Percentiles rank a stretch among this genome's conserved stretches.
Evolutionary conservation across 2,329 filamentous ascomycete species (phyloP).

Genomic region (Nothomitra cinnamomea): DNA sequence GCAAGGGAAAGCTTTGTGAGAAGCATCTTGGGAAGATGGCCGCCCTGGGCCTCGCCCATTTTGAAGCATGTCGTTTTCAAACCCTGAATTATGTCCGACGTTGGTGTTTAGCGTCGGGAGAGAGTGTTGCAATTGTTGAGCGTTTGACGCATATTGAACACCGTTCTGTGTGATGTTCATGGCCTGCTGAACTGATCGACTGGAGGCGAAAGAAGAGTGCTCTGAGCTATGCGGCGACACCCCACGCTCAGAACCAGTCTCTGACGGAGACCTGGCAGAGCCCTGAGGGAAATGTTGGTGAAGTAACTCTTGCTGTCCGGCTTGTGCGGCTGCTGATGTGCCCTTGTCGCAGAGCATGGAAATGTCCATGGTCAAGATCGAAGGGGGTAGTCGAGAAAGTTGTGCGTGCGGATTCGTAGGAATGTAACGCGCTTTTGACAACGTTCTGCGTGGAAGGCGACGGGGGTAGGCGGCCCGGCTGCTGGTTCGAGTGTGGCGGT

Average conservation of each 20-base stretch:
- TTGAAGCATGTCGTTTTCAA: conserved; percentile 17
- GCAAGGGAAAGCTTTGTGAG: conserved; percentile 70
- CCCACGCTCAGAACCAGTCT: conserved; percentile 41
- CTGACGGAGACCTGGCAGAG: conserved; percentile 28
- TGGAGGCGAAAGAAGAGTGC: conserved; percentile 38
- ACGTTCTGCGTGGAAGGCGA: neutral
- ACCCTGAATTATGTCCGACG: conserved; percentile 26
- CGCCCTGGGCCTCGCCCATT: conserved; percentile 24
- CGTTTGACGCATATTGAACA: conserved; percentile 35
- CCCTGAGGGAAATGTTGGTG: conserved; percentile 26
- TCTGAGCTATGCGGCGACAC: conserved; percentile 37
- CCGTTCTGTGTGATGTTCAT: conserved; percentile 34
- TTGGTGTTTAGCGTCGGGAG: conserved; percentile 32
- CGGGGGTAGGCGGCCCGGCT: neutral
- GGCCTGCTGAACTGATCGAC: conserved; percentile 32
- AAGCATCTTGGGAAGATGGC: conserved; percentile 26
- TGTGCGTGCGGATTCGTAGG: neutral
- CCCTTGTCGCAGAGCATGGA: conserved; percentile 34
- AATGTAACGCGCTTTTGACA: neutral
- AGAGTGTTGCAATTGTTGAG: conserved; percentile 33
- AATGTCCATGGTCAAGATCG: conserved; percentile 29
- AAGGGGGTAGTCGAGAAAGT: neutral
- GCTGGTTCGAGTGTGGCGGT: neutral
- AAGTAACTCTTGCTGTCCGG: conserved; percentile 12
- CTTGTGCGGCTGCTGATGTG: conserved; percentile 22